phyloP scores from a whole-genome alignment of 495 filamentous ascomycete species.

The Aspergillus diversus region DNA sequence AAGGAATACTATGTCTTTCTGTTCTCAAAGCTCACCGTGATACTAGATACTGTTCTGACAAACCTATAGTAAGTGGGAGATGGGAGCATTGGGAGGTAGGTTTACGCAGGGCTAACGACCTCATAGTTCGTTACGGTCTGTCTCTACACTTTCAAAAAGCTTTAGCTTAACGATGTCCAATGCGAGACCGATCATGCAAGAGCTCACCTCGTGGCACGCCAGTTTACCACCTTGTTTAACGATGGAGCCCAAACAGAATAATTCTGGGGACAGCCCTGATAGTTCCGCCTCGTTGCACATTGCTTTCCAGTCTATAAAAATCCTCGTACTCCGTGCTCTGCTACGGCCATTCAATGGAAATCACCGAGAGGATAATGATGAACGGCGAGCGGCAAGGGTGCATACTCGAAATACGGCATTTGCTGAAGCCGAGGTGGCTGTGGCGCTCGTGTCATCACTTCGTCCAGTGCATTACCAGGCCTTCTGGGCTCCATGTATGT shows the following conservation, averaged over 20 bases:
- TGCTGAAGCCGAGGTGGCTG: background rate
- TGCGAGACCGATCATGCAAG: background rate
- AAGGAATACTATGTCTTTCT: too few relatives aligned
- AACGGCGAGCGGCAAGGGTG: background rate
- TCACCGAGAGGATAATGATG: background rate
- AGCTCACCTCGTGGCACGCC: background rate
- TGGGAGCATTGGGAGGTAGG: background rate
- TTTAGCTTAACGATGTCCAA: constrained; percentile 5
- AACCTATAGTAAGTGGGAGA: background rate
- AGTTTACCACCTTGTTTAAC: background rate
- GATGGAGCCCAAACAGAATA: background rate
- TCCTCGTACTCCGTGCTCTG: constrained; percentile 6
- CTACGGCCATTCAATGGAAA: constrained; percentile 7
- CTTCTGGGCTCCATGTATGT: constrained; percentile 14
- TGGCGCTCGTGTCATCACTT: background rate
- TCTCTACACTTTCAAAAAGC: background rate
- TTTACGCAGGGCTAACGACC: background rate
- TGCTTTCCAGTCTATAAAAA: constrained; percentile 9
- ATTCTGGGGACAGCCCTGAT: background rate
- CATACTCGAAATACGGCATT: background rate
- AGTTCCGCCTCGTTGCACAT: constrained; percentile 4
- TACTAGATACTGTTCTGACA: background rate
- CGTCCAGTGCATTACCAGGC: constrained; percentile 5
- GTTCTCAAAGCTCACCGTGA: background rate
- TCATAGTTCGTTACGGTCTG: background rate